Evolutionary conservation across 1,284 basidiomycete species (phyloP).

Genomic region (Cutaneotrichosporon sp.): DNA sequence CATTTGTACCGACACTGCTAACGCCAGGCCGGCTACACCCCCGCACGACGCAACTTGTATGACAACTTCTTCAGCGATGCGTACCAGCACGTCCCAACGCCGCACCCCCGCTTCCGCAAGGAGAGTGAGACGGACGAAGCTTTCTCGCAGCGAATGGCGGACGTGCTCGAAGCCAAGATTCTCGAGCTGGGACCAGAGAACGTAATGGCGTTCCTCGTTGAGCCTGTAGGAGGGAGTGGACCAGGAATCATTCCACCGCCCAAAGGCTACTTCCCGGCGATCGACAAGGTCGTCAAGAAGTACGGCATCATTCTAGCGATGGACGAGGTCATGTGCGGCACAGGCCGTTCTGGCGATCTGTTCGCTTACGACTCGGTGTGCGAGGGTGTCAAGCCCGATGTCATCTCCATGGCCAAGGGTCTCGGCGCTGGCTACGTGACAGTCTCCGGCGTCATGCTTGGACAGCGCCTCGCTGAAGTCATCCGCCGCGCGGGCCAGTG

Average conservation of each 20-base stretch:
- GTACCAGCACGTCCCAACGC: conserved; percentile 52
- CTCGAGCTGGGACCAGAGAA: conserved; percentile 70
- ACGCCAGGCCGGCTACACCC: conserved; percentile 21
- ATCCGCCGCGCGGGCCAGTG: conserved; percentile 52
- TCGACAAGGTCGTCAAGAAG: conserved; percentile 76
- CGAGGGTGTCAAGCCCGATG: conserved; percentile 62
- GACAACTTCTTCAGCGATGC: conserved; percentile 53
- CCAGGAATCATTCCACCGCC: conserved; percentile 54
- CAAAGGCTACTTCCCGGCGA: conserved; percentile 52
- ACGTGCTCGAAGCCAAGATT: conserved; percentile 79
- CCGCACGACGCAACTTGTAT: conserved; percentile 46
- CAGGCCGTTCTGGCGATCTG: conserved; percentile 67
- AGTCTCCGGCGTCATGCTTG: conserved; percentile 70
- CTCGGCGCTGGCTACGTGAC: conserved; percentile 77
- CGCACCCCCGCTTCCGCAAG: conserved; percentile 52
- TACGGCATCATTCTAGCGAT: conserved; percentile 75
- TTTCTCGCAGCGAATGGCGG: conserved; percentile 66
- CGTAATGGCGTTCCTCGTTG: conserved; percentile 50
- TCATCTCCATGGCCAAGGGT: conserved; percentile 80
- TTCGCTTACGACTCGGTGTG: conserved; percentile 57
- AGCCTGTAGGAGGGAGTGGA: conserved; percentile 63
- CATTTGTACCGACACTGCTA: background rate
- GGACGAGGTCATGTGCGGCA: conserved; percentile 80
- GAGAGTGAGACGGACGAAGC: conserved; percentile 66
- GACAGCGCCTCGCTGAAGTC: conserved; percentile 62